phyloP scores from a whole-genome alignment of 768 basidiomycete genomes.

The Pleurotus djamor region DNA sequence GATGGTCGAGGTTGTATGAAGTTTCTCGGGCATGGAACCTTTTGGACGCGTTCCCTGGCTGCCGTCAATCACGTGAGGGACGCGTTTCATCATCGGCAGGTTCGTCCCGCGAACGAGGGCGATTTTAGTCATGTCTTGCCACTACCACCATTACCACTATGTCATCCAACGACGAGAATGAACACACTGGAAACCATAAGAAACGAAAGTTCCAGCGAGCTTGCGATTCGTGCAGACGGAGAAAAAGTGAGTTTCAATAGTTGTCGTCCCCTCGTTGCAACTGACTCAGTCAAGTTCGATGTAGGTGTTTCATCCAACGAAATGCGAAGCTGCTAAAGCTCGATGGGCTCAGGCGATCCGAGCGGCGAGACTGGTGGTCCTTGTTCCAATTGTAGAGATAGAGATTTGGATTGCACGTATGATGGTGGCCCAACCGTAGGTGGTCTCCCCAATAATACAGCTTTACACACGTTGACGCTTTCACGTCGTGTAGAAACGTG shows the following conservation, averaged over 20 bases:
- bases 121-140: neutral
- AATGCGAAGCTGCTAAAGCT: slow-evolving; percentile 7
- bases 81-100: no score
- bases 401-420: slow-evolving; percentile 58
- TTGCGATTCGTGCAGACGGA: slow-evolving; percentile 71
- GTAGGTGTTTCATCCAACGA: slow-evolving; percentile 20
- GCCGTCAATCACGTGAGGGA: no score
- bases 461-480: neutral
- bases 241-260: slow-evolving; percentile 52
- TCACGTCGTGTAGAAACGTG: slow-evolving; percentile 37
- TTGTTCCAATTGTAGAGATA: slow-evolving; percentile 63
- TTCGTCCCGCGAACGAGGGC: no score
- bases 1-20: no score
- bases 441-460: neutral
- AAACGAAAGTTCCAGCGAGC: slow-evolving; percentile 34
- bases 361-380: slow-evolving; percentile 29
- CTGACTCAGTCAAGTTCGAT: slow-evolving; percentile 32
- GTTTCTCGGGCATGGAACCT: no score
- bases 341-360: slow-evolving; percentile 66
- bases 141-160: neutral
- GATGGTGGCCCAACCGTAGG: slow-evolving; percentile 63
- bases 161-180: neutral
- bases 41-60: no score
- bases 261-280: slow-evolving; percentile 5
- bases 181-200: neutral